phyloP scores from a whole-genome alignment of 1,284 basidiomycete species.

The Anthracocystis setariae region DNA sequence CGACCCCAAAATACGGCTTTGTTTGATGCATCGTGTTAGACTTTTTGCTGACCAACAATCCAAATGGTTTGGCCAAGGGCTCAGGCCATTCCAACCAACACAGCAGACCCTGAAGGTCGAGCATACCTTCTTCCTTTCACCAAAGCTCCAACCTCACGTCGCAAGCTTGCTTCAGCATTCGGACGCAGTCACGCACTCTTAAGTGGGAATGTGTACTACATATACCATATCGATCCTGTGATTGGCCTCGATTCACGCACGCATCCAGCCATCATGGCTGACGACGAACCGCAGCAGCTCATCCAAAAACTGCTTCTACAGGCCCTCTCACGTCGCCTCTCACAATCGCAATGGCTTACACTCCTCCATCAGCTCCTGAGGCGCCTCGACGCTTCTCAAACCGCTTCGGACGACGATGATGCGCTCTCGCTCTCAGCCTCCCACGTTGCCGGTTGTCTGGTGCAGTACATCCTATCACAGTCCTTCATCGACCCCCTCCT shows the following conservation, averaged over 20 bases:
- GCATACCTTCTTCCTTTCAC: not conserved
- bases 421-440: constrained; percentile 9
- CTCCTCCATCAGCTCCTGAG: constrained; percentile 35
- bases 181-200: too few species aligned
- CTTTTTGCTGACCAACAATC: not conserved
- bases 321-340: constrained; percentile 27
- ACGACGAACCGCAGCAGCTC: constrained; percentile 31
- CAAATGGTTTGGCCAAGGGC: not conserved
- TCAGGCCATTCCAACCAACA: constrained; percentile 2
- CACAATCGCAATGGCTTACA: constrained; percentile 39
- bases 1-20: not conserved
- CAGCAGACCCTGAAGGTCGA: too few species aligned
- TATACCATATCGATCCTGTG: not conserved
- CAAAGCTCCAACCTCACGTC: not conserved
- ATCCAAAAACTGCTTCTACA: constrained; percentile 35
- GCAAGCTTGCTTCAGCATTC: not conserved
- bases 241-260: not conserved
- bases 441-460: constrained; percentile 22
- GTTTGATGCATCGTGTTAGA: too few species aligned
- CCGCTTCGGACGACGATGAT: not conserved
- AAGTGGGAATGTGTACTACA: not conserved
- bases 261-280: constrained; percentile 16
- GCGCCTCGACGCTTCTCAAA: constrained; percentile 14
- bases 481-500: constrained; percentile 40
- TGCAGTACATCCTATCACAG: constrained; percentile 26